Evolutionary conservation across 495 filamentous ascomycete genomes (phyloP), one percentile per base, ranked within the genome.

Genomic region (Penicillium desertorum): DNA sequence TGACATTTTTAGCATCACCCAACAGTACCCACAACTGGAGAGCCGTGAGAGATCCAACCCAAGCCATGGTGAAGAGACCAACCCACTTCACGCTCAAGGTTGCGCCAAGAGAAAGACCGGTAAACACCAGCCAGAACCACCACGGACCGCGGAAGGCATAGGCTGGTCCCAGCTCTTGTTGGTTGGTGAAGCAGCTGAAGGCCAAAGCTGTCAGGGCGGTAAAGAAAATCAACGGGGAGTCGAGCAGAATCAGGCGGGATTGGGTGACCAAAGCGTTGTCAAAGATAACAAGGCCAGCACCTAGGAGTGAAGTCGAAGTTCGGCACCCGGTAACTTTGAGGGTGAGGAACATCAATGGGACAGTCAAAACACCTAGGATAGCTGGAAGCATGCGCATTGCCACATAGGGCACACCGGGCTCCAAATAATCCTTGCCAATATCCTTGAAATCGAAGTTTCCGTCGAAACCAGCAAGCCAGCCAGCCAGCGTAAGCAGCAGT

Each of bases 31-130:
- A 98, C 29, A 98, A 78, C 75, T 98, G 94, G 17, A 98, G 76
- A 45, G 91, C 70, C 17, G 94, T 98, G 75, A 98, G 83, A 67
- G 81, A 85, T 46, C 94, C 94, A 67, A 98, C 92, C 94, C 94
- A 98, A 20, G 93, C 94, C 71, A 97, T 97, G 44, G 94, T 98
- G 78, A 98, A 98, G 45, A 98, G 79, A 34, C 94, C 94, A 67
- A 98, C 94, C 94, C 94, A 98, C 79, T 98, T 98, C 56, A 97
- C 90, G 74, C 93, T 97, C 56, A 90, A 82, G 1, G 94, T 98
- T 42, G 92, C 90, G 60, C 94, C 94, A 44, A 98, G 80, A 14
- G 87, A 86, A 25, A 98, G 73, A 53, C 94, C 94, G 20, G 90
- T 97, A 64, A 88, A 84, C 41, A 79, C 83, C 45, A 98, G 81